Evolutionary conservation across 2,329 filamentous ascomycete species (phyloP).

Genomic region (Epichloe sp.): DNA sequence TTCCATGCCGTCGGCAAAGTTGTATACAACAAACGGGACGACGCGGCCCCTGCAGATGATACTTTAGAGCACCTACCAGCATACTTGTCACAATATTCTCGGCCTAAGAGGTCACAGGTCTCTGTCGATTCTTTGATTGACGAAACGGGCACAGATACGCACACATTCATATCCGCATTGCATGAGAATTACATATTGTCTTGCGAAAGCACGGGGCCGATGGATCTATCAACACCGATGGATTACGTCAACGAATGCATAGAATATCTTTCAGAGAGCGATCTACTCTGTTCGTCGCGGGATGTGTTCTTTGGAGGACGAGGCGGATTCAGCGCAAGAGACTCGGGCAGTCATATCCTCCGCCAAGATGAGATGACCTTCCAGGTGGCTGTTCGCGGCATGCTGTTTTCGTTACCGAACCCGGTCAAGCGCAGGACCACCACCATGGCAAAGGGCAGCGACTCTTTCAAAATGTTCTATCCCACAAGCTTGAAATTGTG

Average conservation of each 20-base stretch:
- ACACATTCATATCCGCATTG: constrained; percentile 77
- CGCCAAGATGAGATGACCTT: constrained; percentile 92
- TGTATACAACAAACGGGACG: constrained; percentile 84
- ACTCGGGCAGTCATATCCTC: constrained; percentile 57
- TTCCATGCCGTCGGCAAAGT: constrained; percentile 96
- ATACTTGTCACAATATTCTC: constrained; percentile 42
- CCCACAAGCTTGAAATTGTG: constrained; percentile 74
- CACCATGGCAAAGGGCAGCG: constrained; percentile 32
- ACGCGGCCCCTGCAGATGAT: constrained; percentile 28
- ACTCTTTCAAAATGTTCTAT: constrained; percentile 84
- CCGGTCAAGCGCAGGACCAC: constrained; percentile 63
- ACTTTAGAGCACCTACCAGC: constrained; percentile 42
- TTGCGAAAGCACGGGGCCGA: constrained; percentile 45
- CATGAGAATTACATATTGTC: constrained; percentile 91
- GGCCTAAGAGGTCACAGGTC: constrained; percentile 52
- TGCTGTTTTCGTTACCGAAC: constrained; percentile 72
- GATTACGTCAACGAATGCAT: constrained; percentile 78
- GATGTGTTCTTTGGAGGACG: constrained; percentile 53
- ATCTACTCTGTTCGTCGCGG: constrained; percentile 66
- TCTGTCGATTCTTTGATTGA: constrained; percentile 68
- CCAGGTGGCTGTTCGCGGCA: constrained; percentile 74
- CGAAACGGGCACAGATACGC: constrained; percentile 82
- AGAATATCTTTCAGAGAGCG: constrained; percentile 74
- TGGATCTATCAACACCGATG: constrained; percentile 47
- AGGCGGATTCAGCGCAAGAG: constrained; percentile 37